Evolutionary conservation across 768 basidiomycete species (phyloP), one percentile per base, ranked within the genome.

Genomic region (Boletus sp.): DNA sequence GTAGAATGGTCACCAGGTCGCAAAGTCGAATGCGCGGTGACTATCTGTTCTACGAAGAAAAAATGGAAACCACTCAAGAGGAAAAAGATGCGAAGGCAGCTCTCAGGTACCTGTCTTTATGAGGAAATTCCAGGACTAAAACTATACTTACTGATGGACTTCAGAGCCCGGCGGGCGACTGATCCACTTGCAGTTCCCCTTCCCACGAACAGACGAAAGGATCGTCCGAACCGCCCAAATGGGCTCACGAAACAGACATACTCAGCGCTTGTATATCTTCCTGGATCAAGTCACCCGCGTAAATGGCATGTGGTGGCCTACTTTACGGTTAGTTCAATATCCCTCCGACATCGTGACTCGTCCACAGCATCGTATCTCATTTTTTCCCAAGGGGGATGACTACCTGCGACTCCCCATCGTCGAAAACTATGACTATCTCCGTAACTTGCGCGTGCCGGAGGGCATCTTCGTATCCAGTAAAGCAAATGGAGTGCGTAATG

Each of bases 261-360:
- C 64, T 90, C 88, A 8, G 88, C 88, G 29, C 81, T 83, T 37
- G 87, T 89, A 42, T 77, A 84, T 64, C 74, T 84, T 54, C 84
- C 83, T 37, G 83, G 81, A 46, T 73, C 78, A 37, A 74, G 72
- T 51, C 78, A 79, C 49, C 78, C 79, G 29, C 79, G 82, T 40
- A 89, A 89, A 78, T 91, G 88, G 88, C 88, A 91, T 72, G 79
- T 90, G 47, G 88, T 89, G 53, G 87, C 88, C 43, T 90, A 90
- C 74, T 90, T 90, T 70, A 82, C 83, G 70, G 87, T 89, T 65
- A 66, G 80, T 63, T 48, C 21, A 44, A 41, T 55, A 37, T 41
- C 29, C 44, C 43, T 50, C 27, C 13, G 43, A 29, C 5, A 25
- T 25, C 25, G 25, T 54, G 43, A 51, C 27, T 14, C 17, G 4